Evolutionary conservation across 768 basidiomycete species (phyloP).

Genomic region (Suillus variegatus): DNA sequence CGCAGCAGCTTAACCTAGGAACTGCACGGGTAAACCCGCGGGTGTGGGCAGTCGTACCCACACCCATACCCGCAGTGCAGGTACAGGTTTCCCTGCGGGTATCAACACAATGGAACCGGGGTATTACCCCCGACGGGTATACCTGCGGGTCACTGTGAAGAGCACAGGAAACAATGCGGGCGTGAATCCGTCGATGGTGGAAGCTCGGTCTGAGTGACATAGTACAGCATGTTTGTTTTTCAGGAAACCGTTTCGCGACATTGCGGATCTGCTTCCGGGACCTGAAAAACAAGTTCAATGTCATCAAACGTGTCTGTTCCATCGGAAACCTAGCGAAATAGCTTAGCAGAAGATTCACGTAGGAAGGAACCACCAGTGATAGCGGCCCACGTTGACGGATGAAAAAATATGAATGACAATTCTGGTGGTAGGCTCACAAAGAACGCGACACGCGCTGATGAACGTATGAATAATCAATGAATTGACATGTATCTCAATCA

Average conservation of each 20-base stretch:
- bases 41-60: no score
- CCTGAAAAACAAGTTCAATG: background rate
- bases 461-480: background rate
- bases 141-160: no score
- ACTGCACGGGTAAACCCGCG: no score
- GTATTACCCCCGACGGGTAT: no score
- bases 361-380: background rate
- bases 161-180: no score
- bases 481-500: conserved; percentile 10
- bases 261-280: background rate
- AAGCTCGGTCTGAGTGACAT: no score
- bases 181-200: no score
- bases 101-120: no score
- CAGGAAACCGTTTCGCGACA: background rate
- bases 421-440: background rate
- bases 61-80: no score
- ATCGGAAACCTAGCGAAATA: background rate
- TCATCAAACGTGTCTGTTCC: background rate
- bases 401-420: background rate
- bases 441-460: background rate
- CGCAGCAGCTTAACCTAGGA: no score
- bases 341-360: background rate
- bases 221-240: background rate
- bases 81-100: no score
- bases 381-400: background rate